These are phyloP conservation scores for Blastomyces silverae DNA, from an alignment of 2,329 filamentous ascomycete species.

Conservation along the genomic window DNA sequence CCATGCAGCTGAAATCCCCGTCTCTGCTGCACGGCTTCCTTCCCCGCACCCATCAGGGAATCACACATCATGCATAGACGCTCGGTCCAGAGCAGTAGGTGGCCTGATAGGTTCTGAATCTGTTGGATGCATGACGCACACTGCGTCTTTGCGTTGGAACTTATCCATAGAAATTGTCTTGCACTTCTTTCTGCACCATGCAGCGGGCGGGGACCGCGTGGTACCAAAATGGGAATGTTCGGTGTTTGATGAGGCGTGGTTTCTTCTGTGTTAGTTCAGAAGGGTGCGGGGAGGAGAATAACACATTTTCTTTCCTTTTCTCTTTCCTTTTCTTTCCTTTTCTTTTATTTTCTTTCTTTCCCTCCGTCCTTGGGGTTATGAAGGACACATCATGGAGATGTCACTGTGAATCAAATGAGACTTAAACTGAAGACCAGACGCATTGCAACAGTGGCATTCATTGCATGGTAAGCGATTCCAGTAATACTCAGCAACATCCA, in stretches of 20 bases:
- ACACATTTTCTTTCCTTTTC: too few species aligned
- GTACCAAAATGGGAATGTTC: background rate
- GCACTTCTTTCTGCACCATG: background rate
- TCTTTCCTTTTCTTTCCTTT: background rate
- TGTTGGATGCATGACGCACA: background rate
- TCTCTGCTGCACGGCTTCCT: background rate
- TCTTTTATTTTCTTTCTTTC: too few species aligned
- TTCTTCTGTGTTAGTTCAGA: background rate
- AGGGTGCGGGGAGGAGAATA: background rate
- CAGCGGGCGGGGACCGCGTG: background rate
- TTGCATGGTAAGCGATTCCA: background rate
- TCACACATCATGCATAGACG: background rate
- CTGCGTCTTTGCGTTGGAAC: background rate
- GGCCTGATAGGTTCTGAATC: background rate
- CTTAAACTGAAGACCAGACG: background rate
- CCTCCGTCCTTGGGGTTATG: background rate
- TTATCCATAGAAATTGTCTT: background rate
- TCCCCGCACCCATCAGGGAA: background rate
- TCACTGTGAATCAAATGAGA: background rate
- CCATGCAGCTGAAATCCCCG: background rate
- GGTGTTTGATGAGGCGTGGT: background rate
- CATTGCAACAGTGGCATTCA: background rate
- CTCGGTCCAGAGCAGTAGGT: background rate
- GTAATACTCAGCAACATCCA: background rate
- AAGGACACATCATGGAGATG: background rate